Base-by-base conservation (phyloP, 306 rosid genomes). In the Dryas octopetala region DNA sequence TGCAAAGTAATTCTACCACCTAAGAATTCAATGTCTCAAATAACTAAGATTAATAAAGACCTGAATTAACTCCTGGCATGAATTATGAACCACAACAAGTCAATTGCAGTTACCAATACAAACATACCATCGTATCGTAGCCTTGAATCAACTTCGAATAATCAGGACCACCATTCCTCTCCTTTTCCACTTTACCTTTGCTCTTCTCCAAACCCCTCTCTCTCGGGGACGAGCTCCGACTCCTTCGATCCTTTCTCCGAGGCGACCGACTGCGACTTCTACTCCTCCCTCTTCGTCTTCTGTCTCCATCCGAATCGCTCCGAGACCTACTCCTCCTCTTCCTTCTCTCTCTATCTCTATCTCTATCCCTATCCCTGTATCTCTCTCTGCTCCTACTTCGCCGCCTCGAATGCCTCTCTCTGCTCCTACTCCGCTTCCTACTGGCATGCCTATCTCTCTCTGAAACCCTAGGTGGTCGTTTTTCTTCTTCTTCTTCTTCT, bases 41-140 rank as follows among this genome's bases (percentile, higher is more conserved):
- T 12, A 52, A 5, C 55, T 5, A 52, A 52, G 16, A 12, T 61
- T 61, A 44, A 32, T 61, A 61, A 13, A 41, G 28, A 15, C 13
- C 43, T 32, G 19, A 32, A 16, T 14, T 32, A 17, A 14, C 44
- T 38, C 46, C 66, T 12, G 43, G 13, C 47, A 59, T 28, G 38
- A 32, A 32, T 32, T n/a, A 32, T 28, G 45, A 61, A 59, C 23
- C 9, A 11, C 45, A 14, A 32, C 6, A 41, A 75, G 26, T 63
- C 4, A 65, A 17, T 17, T 65, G 9, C 66, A 45, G 15, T 26
- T 41, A 48, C 2, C 46, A 6, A 41, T 17, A 10, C 4, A 65
- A 74, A 69, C 73, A 17, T 83, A 92, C 99, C 99, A 95, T 90
- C 49, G 73, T 76, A 1, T 88, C 90, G 74, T 90, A 92, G 80